Evolutionary conservation across 345 rosid genomes (phyloP).

Genomic region (Camelina laxa): DNA sequence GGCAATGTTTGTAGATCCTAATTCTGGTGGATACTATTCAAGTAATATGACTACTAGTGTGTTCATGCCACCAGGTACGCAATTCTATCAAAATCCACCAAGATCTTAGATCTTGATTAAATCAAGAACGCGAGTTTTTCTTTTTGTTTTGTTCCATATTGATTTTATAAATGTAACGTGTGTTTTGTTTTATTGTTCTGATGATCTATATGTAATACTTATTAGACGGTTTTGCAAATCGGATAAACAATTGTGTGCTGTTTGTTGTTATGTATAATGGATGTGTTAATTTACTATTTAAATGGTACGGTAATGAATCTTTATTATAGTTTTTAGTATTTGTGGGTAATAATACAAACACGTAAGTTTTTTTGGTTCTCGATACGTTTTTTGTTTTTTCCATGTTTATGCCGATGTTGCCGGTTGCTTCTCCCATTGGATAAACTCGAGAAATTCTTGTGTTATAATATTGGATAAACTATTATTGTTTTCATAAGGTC

Average conservation of each 20-base stretch:
- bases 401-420: slow-evolving; percentile 43
- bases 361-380: slow-evolving; percentile 34
- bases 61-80: slow-evolving; percentile 47
- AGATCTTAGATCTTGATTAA: slow-evolving; percentile 45
- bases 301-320: slow-evolving; percentile 35
- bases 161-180: slow-evolving; percentile 25
- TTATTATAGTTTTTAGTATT: slow-evolving; percentile 10
- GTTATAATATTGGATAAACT: slow-evolving; percentile 35
- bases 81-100: slow-evolving; percentile 45
- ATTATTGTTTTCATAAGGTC: slow-evolving; percentile 16
- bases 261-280: slow-evolving; percentile 15
- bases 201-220: slow-evolving; percentile 29
- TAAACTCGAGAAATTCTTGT: slow-evolving; percentile 37
- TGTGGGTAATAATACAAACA: neutral
- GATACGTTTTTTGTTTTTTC: slow-evolving; percentile 27
- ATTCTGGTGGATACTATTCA: slow-evolving; percentile 40
- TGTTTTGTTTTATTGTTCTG: neutral
- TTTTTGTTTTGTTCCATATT: neutral
- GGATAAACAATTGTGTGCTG: slow-evolving; percentile 34
- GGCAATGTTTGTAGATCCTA: slow-evolving; percentile 43
- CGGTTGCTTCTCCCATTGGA: slow-evolving; percentile 44
- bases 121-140: slow-evolving; percentile 23
- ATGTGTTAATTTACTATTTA: slow-evolving; percentile 20
- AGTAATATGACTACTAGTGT: slow-evolving; percentile 39
- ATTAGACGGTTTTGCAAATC: slow-evolving; percentile 28